These are phyloP conservation scores for Micractinium conductrix DNA, from an alignment of 139 green algal species.

Conservation along the genomic window DNA sequence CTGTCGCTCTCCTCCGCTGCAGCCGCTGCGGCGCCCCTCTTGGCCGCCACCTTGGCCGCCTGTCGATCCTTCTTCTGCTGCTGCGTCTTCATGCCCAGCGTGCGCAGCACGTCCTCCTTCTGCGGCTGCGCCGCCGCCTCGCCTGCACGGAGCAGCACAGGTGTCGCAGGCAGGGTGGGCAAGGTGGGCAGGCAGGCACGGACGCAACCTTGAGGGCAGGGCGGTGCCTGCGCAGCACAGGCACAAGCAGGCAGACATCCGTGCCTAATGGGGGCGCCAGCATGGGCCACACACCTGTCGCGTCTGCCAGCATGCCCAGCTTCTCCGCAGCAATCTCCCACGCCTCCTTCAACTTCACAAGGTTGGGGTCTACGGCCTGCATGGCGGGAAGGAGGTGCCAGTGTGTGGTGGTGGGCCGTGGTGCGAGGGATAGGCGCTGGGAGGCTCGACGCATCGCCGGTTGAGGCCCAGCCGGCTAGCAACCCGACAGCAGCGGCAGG, in stretches of 20 bases:
- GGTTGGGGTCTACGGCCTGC: conserved; percentile 84
- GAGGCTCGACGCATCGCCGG: no score
- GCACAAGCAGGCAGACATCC: no score
- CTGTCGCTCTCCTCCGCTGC: background rate
- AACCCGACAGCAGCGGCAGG: no score
- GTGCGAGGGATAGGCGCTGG: no score
- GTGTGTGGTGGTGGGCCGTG: no score
- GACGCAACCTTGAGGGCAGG: no score
- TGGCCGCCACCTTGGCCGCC: background rate
- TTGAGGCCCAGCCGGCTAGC: no score
- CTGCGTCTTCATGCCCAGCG: conserved; percentile 31
- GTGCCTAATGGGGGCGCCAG: no score
- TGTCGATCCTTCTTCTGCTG: conserved; percentile 29
- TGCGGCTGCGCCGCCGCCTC: conserved; percentile 42
- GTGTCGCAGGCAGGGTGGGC: background rate
- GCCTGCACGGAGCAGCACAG: background rate
- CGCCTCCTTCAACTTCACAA: conserved; percentile 73
- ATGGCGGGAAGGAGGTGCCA: no score
- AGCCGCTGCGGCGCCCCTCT: conserved; percentile 1
- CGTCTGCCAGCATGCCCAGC: conserved; percentile 30
- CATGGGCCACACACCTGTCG: conserved; percentile 27
- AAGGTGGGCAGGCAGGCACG: background rate
- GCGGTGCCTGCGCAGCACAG: no score
- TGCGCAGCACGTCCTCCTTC: conserved; percentile 31
- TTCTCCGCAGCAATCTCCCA: conserved; percentile 55